phyloP scores from a whole-genome alignment of 768 basidiomycete genomes.

The Podaxis pistillaris region DNA sequence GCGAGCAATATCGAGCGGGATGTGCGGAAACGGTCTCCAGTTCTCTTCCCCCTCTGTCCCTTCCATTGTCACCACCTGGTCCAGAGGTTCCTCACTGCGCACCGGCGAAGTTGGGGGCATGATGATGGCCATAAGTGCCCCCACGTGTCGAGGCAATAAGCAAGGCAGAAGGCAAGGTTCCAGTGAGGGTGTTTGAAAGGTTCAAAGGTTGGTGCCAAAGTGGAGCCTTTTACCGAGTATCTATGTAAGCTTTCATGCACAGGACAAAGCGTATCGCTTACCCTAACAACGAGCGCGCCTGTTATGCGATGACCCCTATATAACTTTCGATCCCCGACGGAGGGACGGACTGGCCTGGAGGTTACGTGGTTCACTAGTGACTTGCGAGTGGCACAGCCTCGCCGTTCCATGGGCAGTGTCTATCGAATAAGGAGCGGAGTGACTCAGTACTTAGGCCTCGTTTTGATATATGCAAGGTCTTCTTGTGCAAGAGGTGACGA shows the following conservation, averaged over 20 bases:
- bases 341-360: too few relatives aligned
- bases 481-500: too few relatives aligned
- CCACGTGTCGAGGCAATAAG: not conserved
- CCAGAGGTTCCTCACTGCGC: not conserved
- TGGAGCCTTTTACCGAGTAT: not conserved
- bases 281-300: not conserved
- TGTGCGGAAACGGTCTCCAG: not conserved
- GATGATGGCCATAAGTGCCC: not conserved
- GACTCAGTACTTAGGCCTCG: too few relatives aligned
- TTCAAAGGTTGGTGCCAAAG: not conserved
- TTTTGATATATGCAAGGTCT: too few relatives aligned
- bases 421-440: too few relatives aligned
- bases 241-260: not conserved
- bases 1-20: slow-evolving; percentile 7
- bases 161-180: not conserved
- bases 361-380: too few relatives aligned
- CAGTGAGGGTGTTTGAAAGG: not conserved
- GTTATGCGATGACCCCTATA: not conserved
- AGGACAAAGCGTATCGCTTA: not conserved
- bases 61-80: not conserved
- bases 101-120: not conserved
- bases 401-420: too few relatives aligned
- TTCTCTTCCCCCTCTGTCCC: not conserved
- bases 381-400: too few relatives aligned
- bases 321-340: not conserved